Percentiles rank a stretch among this genome's conserved stretches.
Conservation (phyloP, 805 yeast genomes). For the Wickerhamomyces silvicola region DNA sequence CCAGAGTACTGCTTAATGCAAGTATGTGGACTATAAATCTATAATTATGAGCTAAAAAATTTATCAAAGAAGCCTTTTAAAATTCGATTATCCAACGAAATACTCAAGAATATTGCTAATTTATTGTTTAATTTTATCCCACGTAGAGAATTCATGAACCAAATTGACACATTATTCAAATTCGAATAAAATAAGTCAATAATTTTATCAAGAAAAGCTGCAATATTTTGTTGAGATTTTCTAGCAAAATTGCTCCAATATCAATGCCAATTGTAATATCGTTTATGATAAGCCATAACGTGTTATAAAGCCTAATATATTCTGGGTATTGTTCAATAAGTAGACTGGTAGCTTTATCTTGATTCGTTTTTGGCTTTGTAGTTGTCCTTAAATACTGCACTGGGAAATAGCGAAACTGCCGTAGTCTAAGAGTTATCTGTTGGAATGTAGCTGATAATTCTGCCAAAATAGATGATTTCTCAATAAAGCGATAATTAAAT, state of each 20-base stretch:
- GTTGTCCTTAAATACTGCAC: slow-evolving; percentile 60
- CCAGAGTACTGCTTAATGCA: slow-evolving; percentile 38
- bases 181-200: slow-evolving; percentile 38
- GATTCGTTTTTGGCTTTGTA: slow-evolving; percentile 16
- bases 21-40: slow-evolving; percentile 29
- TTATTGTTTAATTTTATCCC: slow-evolving; percentile 90
- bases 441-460: slow-evolving; percentile 57
- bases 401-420: slow-evolving; percentile 75
- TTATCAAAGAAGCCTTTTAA: slow-evolving; percentile 38
- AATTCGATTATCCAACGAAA: slow-evolving; percentile 78
- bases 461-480: slow-evolving; percentile 24
- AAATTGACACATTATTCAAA: slow-evolving; percentile 44
- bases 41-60: slow-evolving; percentile 23
- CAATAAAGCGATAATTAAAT: slow-evolving; percentile 24
- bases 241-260: slow-evolving; percentile 41
- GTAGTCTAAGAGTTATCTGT: slow-evolving; percentile 72
- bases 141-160: slow-evolving; percentile 88
- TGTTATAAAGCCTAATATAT: slow-evolving; percentile 76
- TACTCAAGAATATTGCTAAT: slow-evolving; percentile 74
- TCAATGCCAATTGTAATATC: slow-evolving; percentile 73
- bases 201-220: slow-evolving; percentile 23
- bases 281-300: slow-evolving; percentile 80
- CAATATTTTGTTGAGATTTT: slow-evolving; percentile 25
- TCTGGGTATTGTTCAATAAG: slow-evolving; percentile 48
- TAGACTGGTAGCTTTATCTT: slow-evolving; percentile 21